Base-by-base conservation (phyloP, 1,284 basidiomycete species). In the Ustilago shanxiensis region DNA sequence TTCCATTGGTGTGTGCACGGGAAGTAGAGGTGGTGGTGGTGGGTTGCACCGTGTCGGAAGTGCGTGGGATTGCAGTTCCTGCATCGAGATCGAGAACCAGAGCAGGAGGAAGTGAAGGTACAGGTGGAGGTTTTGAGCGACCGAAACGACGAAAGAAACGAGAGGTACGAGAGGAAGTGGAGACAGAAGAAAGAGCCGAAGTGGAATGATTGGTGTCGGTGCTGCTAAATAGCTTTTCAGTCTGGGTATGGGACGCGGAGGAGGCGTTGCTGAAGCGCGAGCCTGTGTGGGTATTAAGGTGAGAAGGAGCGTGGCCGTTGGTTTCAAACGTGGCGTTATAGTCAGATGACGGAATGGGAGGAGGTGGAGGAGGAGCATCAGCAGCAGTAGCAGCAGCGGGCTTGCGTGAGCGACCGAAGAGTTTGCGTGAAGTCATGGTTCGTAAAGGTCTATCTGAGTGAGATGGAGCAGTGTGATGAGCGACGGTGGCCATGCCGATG, bases 21-120 rank as follows among this genome's bases (percentile, higher is more conserved):
- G 18, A 26, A 13, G 41, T 11, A 9, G 31, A 22, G 18, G 3
- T 24, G 28, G 39, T 29, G 20, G n/a, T 31, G 37, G n/a, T 45
- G 37, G n/a, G n/a, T n/a, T n/a, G n/a, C n/a, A 11, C 11, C 31
- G 31, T 6, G 14, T 64, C 20, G 0, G 57, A 50, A 10, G 52
- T 35, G 41, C 63, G 63, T 28, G 64, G 53, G 0, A 51, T 18
- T n/a, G 75, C 61, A 2, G 64, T 61, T 16, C 71, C 66, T 3
- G 70, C 70, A 39, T 71, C 71, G 9, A 77, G 41, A 22, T 77
- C 67, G 35, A 77, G 54, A 29, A 69, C 60, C 1, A 77, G 59
- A 11, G 75, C 52, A 10, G 75, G 75, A 5, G 75, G 71, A 1
- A 74, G 65, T 35, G 71, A 73, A 2, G 75, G 71, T 3, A 74